Evolutionary conservation across 1,284 basidiomycete species (phyloP).

Genomic region (Boletus calvinii): DNA sequence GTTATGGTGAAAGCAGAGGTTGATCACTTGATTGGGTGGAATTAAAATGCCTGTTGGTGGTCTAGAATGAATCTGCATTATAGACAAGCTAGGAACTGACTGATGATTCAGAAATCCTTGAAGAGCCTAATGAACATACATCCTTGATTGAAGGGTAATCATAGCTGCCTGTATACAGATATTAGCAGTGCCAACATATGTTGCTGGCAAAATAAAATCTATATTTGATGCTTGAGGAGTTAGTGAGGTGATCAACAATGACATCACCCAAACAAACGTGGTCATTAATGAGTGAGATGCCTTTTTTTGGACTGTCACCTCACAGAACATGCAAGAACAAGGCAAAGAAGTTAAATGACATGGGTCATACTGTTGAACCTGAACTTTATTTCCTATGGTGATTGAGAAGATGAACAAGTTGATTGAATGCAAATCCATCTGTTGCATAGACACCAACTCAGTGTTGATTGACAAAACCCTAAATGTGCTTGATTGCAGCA

Average conservation of each 20-base stretch:
- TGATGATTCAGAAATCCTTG: too few species aligned
- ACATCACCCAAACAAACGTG: constrained; percentile 95
- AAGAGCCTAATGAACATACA: too few species aligned
- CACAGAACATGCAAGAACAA: constrained; percentile 87
- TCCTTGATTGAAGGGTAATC: constrained; percentile 89
- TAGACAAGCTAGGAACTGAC: too few species aligned
- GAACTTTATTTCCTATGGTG: constrained; percentile 87
- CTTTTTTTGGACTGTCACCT: constrained; percentile 77
- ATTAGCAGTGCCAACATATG: constrained; percentile 93
- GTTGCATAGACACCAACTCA: constrained; percentile 96
- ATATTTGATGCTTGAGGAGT: constrained; percentile 96
- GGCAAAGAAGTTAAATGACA: constrained; percentile 85
- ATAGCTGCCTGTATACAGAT: constrained; percentile 96
- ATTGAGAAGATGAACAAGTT: not conserved
- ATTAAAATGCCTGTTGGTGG: constrained; percentile 81
- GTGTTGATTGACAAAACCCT: constrained; percentile 96
- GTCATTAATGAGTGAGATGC: constrained; percentile 95
- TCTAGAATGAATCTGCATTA: too few species aligned
- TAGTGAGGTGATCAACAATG: constrained; percentile 95
- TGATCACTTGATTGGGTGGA: constrained; percentile 93
- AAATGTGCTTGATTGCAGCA: constrained; percentile 85
- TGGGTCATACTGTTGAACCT: constrained; percentile 94
- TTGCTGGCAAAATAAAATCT: constrained; percentile 27
- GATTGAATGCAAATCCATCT: constrained; percentile 44
- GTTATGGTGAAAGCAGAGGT: constrained; percentile 83